Conservation (phyloP, 2,329 filamentous ascomycete genomes). For the Colletotrichum agaves region DNA sequence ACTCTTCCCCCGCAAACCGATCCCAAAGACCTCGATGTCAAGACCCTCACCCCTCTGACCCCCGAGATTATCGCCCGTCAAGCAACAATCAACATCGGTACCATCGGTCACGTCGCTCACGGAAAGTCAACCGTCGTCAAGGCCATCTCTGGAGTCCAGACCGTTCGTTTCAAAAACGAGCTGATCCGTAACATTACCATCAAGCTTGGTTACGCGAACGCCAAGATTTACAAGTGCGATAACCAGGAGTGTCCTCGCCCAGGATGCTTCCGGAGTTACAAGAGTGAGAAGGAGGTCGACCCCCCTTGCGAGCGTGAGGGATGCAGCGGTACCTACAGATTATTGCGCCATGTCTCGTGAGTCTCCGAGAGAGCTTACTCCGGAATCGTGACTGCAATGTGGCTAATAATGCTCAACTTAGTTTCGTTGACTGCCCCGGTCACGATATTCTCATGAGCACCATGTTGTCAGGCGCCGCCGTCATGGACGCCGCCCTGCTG, state of each 20-base stretch:
- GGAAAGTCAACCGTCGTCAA: slow-evolving; percentile 99
- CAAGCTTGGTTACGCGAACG: slow-evolving; percentile 99
- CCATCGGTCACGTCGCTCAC: slow-evolving; percentile 98
- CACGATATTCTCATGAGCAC: slow-evolving; percentile 99
- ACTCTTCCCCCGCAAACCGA: slow-evolving; percentile 88
- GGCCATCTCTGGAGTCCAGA: slow-evolving; percentile 98
- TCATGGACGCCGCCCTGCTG: slow-evolving; percentile 98
- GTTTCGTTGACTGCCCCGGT: slow-evolving; percentile 97
- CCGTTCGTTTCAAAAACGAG: slow-evolving; percentile 99
- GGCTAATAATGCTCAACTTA: slow-evolving; percentile 51
- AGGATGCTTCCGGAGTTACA: slow-evolving; percentile 95
- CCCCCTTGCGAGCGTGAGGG: slow-evolving; percentile 95
- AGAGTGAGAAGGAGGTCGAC: slow-evolving; percentile 98
- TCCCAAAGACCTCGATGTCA: slow-evolving; percentile 86
- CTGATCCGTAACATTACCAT: slow-evolving; percentile 99
- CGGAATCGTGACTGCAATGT: slow-evolving; percentile 14
- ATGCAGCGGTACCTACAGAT: slow-evolving; percentile 85
- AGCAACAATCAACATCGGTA: slow-evolving; percentile 99
- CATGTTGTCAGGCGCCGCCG: slow-evolving; percentile 98
- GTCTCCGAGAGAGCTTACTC: slow-evolving; percentile 49
- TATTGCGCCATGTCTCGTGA: slow-evolving; percentile 93
- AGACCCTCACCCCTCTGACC: slow-evolving; percentile 82
- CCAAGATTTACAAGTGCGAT: slow-evolving; percentile 99
- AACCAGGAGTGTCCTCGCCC: slow-evolving; percentile 90
- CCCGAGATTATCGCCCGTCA: slow-evolving; percentile 98